These are phyloP conservation scores for Penicillium tannophilum DNA, from an alignment of 495 filamentous ascomycete genomes.

Conservation along the genomic window DNA sequence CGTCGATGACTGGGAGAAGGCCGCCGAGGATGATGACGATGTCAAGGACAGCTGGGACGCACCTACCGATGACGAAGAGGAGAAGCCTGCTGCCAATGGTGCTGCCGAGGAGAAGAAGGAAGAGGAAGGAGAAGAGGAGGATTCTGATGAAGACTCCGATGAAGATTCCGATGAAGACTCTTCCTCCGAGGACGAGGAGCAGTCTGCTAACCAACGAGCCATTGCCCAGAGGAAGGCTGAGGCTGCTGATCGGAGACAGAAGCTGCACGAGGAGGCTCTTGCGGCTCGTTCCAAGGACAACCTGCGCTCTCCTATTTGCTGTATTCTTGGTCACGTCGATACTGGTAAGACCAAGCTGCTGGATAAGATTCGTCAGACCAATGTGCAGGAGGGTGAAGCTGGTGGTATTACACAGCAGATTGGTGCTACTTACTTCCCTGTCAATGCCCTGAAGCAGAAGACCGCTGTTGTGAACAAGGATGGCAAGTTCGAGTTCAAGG, in stretches of 20 bases:
- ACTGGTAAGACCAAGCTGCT: slow-evolving; percentile 99
- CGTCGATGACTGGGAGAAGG: slow-evolving; percentile 87
- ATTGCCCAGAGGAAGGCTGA: slow-evolving; percentile 80
- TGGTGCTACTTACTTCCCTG: slow-evolving; percentile 98
- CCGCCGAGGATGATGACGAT: slow-evolving; percentile 73
- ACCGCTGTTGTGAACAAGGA: slow-evolving; percentile 91
- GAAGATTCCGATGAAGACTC: slow-evolving; percentile 66
- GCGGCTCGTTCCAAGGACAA: slow-evolving; percentile 92
- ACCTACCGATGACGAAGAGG: slow-evolving; percentile 74
- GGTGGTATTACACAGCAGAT: slow-evolving; percentile 99
- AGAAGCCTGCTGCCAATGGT: slow-evolving; percentile 37
- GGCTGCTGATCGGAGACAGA: slow-evolving; percentile 84
- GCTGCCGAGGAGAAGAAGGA: slow-evolving; percentile 27
- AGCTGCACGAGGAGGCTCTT: slow-evolving; percentile 86
- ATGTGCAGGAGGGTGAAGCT: slow-evolving; percentile 98
- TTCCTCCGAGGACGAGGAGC: slow-evolving; percentile 64
- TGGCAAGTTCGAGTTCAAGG: slow-evolving; percentile 91
- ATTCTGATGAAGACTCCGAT: slow-evolving; percentile 53
- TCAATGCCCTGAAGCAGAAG: slow-evolving; percentile 89
- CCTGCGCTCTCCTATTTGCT: slow-evolving; percentile 96
- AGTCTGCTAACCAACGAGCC: slow-evolving; percentile 65
- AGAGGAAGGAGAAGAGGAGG: slow-evolving; percentile 38
- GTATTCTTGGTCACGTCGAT: slow-evolving; percentile 99
- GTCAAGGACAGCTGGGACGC: slow-evolving; percentile 97
- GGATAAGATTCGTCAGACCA: slow-evolving; percentile 98